A percentile compares a stretch with the other conserved stretches of the same genome.
phyloP scores from a whole-genome alignment of 352 stramenopile species.

The Lagenidium giganteum region DNA sequence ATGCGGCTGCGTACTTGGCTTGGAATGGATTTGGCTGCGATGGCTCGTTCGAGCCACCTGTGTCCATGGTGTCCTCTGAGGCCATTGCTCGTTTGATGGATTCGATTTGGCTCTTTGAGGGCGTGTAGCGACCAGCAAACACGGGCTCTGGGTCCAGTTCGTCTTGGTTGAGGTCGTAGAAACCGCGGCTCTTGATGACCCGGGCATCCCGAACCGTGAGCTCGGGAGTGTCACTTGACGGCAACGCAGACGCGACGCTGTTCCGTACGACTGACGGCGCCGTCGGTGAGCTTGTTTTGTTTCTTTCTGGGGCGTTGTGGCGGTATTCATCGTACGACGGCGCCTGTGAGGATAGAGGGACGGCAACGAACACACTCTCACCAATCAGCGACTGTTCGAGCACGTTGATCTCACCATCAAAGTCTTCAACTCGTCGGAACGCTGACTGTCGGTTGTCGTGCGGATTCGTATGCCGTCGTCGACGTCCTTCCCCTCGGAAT shows the following conservation, averaged over 20 bases:
- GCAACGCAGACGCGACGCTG: too few relatives aligned
- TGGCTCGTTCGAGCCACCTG: neutral
- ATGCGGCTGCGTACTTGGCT: constrained; percentile 3
- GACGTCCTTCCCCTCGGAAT: too few relatives aligned
- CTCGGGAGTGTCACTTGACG: too few relatives aligned
- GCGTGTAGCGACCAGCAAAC: constrained; percentile 4
- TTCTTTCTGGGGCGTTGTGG: neutral
- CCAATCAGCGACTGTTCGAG: constrained; percentile 59
- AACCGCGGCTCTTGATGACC: constrained; percentile 73
- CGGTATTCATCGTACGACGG: neutral
- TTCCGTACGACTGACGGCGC: too few relatives aligned
- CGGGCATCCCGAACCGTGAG: constrained; percentile 56
- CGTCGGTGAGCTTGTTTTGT: too few relatives aligned
- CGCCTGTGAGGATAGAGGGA: too few relatives aligned
- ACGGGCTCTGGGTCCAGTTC: constrained; percentile 5
- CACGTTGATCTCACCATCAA: constrained; percentile 23
- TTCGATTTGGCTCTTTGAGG: neutral
- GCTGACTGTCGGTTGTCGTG: too few relatives aligned
- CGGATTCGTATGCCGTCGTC: too few relatives aligned
- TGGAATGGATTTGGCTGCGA: neutral
- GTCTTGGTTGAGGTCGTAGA: constrained; percentile 53
- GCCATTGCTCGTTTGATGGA: neutral
- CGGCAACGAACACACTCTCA: constrained; percentile 66
- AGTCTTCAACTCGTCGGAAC: too few relatives aligned
- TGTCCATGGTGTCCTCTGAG: neutral